Base-by-base conservation (phyloP, 768 basidiomycete species). In the Chalciporus chontae region DNA sequence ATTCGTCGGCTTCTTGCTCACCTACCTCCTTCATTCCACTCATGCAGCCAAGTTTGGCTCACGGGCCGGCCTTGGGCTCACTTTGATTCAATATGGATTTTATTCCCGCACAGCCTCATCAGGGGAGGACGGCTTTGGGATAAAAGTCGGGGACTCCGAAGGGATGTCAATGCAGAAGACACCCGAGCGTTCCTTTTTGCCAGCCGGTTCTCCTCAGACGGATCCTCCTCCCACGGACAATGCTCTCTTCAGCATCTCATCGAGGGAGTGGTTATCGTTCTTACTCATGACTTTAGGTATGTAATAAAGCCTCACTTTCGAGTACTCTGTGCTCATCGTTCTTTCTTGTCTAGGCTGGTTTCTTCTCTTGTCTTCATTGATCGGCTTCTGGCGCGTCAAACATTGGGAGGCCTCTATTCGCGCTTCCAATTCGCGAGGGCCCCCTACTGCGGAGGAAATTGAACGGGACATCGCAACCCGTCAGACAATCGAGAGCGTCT, bases 31-130 rank as follows among this genome's bases (percentile, higher is more conserved):
- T 3, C 87, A 90, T 70, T 85, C 84, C 11, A 87, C 93, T 1
- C 94, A 98, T 63, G 92, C 96, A 0, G 90, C 87, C 52, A 94
- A 94, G 67, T 90, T 81, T 63, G 96, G 96, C 43, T 92, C 91
- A 14, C 86, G 92, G 39, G 93, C 92, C 0, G 95, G 95, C 26
- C 81, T 99, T n/a, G 95, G 95, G 15, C 77, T 96, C 58, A 98
- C 92, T 0, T 74, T 97, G 52, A 94, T 97, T 55, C 95, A 97
- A 62, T 91, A 85, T 58, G 95, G 94, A 1, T 81, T 94, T 60
- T 85, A 82, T 63, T 80, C 87, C 11, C 80, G 81, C 45, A 53
- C 66, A 11, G n/a, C n/a, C n/a, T n/a, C n/a, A n/a, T n/a, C n/a
- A n/a, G 65, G 65, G 34, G 59, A 57, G 11, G 56, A 68, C 56